Evolutionary conservation across 495 filamentous ascomycete species (phyloP), one percentile per base, ranked within the genome.

Genomic region (Haplographium delicatum): DNA sequence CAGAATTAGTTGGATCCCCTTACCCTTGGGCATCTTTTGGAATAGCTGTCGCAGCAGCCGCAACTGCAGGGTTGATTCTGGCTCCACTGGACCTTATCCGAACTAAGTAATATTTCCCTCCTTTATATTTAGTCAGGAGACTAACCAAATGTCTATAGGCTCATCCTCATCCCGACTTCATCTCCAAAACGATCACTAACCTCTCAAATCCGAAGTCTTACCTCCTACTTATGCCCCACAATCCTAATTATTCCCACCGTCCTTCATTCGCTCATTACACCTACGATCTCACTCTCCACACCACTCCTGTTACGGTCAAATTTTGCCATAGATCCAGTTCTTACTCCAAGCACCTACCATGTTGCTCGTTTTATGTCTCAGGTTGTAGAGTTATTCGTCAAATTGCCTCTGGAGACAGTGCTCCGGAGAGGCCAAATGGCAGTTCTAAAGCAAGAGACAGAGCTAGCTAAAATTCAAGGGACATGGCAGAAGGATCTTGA

Each of bases 341-440:
- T 85, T n/a, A 85, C 88, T 5, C 91, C 93, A 0, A 80, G 78
- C 22, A 72, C 82, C 25, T 96, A 89, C 74, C 84, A 81, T 28
- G 59, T 95, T 44, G 79, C 81, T 50, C 83, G 83, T 35, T 96
- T 96, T 68, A 66, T 86, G 51, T 76, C 84, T 37, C 85, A 84
- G 13, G 79, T 78, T 1, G 72, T 80, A n/a, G 94, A 94, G 33
- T 74, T 96, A 10, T 86, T 86, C 51, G 68, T 96, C 49, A 85
- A 87, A 52, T 78, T 96, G 11, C 93, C 93, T 0, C 74, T 97
- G 15, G 93, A 98, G 62, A 96, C 93, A 2, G 86, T 96, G 8
- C 77, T 96, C 5, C 81, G 93, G 11, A 76, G 93, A 44, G 93
- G 86, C 0, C 93, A 97, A 65, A 83, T 91, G 40, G 73, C 79